Evolutionary conservation across 2,329 filamentous ascomycete genomes (phyloP).

Genomic region (Cordyceps tenuipes): DNA sequence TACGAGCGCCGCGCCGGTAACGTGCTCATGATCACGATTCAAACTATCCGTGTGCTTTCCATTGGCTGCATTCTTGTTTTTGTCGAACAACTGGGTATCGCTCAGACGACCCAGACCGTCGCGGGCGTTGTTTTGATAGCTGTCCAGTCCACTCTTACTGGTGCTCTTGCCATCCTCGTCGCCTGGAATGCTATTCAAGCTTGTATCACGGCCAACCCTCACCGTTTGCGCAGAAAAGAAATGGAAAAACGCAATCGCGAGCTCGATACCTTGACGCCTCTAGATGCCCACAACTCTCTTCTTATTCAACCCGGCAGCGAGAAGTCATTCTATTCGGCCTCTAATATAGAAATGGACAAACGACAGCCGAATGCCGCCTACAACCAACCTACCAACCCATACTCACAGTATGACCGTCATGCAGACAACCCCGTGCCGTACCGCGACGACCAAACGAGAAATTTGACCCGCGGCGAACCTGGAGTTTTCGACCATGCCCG

Average conservation of each 20-base stretch:
- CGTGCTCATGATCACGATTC: conserved; percentile 88
- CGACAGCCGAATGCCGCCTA: conserved; percentile 20
- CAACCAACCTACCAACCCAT: conserved; percentile 27
- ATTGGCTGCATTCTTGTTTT: conserved; percentile 86
- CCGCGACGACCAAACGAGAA: neutral
- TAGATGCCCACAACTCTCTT: conserved; percentile 80
- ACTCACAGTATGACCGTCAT: conserved; percentile 12
- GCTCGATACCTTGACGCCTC: conserved; percentile 72
- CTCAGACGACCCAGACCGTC: conserved; percentile 87
- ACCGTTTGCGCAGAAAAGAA: conserved; percentile 80
- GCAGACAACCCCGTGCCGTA: neutral
- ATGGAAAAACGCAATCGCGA: conserved; percentile 69
- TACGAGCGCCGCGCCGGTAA: conserved; percentile 82
- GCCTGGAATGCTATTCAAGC: conserved; percentile 78
- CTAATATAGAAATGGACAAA: conserved; percentile 29
- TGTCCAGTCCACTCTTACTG: conserved; percentile 81
- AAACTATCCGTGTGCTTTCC: conserved; percentile 80
- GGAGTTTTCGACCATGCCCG: neutral
- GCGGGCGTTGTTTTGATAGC: conserved; percentile 88
- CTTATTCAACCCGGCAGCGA: conserved; percentile 45
- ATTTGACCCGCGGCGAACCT: conserved; percentile 1
- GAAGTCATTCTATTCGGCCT: conserved; percentile 35
- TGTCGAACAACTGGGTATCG: conserved; percentile 83
- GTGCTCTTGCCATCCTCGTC: conserved; percentile 76
- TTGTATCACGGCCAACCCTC: conserved; percentile 81